These are phyloP conservation scores for Penicillium robsamsonii DNA, from an alignment of 495 filamentous ascomycete genomes.

Conservation along the genomic window DNA sequence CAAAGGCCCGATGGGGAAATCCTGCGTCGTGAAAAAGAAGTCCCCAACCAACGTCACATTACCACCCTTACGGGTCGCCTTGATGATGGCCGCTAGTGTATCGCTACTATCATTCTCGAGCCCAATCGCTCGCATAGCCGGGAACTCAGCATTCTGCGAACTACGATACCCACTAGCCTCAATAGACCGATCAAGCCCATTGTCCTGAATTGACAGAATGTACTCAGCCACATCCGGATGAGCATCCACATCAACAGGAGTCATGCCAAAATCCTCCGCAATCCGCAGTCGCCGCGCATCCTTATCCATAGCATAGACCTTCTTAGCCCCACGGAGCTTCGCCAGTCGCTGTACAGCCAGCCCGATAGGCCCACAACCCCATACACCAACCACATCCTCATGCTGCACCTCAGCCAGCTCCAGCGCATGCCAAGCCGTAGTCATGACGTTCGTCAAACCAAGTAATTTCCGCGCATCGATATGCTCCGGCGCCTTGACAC, in stretches of 20 bases:
- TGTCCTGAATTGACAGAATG: slow-evolving; percentile 30
- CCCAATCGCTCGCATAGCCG: slow-evolving; percentile 23
- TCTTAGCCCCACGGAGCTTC: slow-evolving; percentile 27
- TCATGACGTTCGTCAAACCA: slow-evolving; percentile 34
- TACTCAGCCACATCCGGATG: slow-evolving; percentile 29
- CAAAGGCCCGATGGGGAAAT: slow-evolving; percentile 30
- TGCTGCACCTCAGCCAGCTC: slow-evolving; percentile 32
- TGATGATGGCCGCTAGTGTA: slow-evolving; percentile 29
- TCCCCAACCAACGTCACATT: slow-evolving; percentile 34
- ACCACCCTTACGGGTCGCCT: slow-evolving; percentile 33
- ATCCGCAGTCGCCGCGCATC: slow-evolving; percentile 26
- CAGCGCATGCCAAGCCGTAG: slow-evolving; percentile 38
- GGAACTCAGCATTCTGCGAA: slow-evolving; percentile 20
- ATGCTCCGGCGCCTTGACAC: slow-evolving; percentile 42
- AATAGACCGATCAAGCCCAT: slow-evolving; percentile 35
- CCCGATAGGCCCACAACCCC: slow-evolving; percentile 40
- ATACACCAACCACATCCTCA: slow-evolving; percentile 44
- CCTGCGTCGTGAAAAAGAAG: slow-evolving; percentile 30
- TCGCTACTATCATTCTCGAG: slow-evolving; percentile 30
- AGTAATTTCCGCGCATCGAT: slow-evolving; percentile 51
- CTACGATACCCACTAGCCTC: slow-evolving; percentile 36
- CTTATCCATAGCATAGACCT: slow-evolving; percentile 34
- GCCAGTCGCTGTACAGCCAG: slow-evolving; percentile 26
- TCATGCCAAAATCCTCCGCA: slow-evolving; percentile 30
- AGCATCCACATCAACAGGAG: slow-evolving; percentile 23